phyloP scores from a whole-genome alignment of 1,284 basidiomycete genomes.

The Stygiomarasmius scandens region DNA sequence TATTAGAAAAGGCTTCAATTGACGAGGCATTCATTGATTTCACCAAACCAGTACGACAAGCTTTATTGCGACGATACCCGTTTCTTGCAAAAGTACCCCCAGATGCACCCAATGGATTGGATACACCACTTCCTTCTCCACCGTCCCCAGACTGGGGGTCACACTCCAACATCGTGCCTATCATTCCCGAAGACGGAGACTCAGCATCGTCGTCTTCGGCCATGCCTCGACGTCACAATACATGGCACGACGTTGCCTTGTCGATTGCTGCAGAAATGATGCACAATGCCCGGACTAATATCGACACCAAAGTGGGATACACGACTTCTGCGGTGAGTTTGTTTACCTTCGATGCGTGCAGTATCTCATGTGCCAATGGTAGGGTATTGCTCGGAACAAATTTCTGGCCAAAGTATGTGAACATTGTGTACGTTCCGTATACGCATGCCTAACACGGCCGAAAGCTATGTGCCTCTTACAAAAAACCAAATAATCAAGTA shows the following conservation, averaged over 20 bases:
- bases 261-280: slow-evolving; percentile 90
- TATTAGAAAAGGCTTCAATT: slow-evolving; percentile 81
- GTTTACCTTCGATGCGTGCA: not conserved
- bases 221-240: slow-evolving; percentile 24
- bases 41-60: slow-evolving; percentile 74
- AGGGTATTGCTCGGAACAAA: slow-evolving; percentile 94
- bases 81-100: slow-evolving; percentile 72
- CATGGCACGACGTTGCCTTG: slow-evolving; percentile 94
- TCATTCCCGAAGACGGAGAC: slow-evolving; percentile 36
- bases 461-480: slow-evolving; percentile 86
- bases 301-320: slow-evolving; percentile 81
- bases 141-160: slow-evolving; percentile 70
- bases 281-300: slow-evolving; percentile 71
- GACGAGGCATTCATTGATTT: slow-evolving; percentile 92
- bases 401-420: slow-evolving; percentile 83
- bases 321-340: slow-evolving; percentile 86
- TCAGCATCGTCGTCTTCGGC: slow-evolving; percentile 18
- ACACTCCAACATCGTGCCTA: slow-evolving; percentile 73
- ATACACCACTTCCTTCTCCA: slow-evolving; percentile 82
- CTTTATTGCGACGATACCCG: slow-evolving; percentile 75
- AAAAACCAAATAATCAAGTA: slow-evolving; percentile 86
- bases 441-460: not conserved
- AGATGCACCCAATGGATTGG: slow-evolving; percentile 71
- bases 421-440: not conserved
- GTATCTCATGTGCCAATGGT: not conserved